Percentiles rank a stretch among this genome's conserved stretches.
Evolutionary conservation across 192 early-diverging fungal species (phyloP).

Genomic region (Gryganskiella cystojenkinii): DNA sequence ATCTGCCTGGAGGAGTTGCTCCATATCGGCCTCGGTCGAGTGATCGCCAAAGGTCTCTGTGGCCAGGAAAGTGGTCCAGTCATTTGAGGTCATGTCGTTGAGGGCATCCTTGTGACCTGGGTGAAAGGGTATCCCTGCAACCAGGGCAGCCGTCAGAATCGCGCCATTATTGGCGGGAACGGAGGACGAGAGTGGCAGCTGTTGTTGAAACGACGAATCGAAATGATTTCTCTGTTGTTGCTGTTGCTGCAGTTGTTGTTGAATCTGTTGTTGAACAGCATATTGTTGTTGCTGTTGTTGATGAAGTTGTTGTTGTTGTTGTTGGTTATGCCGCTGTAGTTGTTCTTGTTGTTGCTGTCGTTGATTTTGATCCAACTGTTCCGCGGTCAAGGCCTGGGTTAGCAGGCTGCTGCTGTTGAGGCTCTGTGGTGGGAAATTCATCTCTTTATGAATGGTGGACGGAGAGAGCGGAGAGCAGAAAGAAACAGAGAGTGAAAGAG

Average conservation of each 20-base stretch:
- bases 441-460: not conserved
- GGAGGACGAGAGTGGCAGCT: not conserved
- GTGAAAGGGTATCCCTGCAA: slow-evolving; percentile 9
- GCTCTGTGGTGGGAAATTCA: slow-evolving; percentile 33
- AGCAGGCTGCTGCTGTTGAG: slow-evolving; percentile 29
- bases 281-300: slow-evolving; percentile 13
- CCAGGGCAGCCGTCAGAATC: not conserved
- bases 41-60: slow-evolving; percentile 19
- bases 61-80: slow-evolving; percentile 39
- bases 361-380: slow-evolving; percentile 21
- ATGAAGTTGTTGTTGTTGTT: slow-evolving; percentile 12
- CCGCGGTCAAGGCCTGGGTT: slow-evolving; percentile 33
- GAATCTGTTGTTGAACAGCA: not conserved
- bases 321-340: not conserved
- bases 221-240: not conserved
- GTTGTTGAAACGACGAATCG: not conserved
- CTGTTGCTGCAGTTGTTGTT: not conserved
- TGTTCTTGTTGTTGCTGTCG: slow-evolving; percentile 3
- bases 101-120: slow-evolving; percentile 33
- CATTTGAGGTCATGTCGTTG: slow-evolving; percentile 15
- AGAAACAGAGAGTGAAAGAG: not conserved
- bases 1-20: slow-evolving; percentile 31
- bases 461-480: not conserved
- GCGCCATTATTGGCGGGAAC: not conserved
- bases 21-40: slow-evolving; percentile 30